These are phyloP conservation scores for Alternaria burnsii DNA, from an alignment of 2,329 filamentous ascomycete species.

Conservation along the genomic window DNA sequence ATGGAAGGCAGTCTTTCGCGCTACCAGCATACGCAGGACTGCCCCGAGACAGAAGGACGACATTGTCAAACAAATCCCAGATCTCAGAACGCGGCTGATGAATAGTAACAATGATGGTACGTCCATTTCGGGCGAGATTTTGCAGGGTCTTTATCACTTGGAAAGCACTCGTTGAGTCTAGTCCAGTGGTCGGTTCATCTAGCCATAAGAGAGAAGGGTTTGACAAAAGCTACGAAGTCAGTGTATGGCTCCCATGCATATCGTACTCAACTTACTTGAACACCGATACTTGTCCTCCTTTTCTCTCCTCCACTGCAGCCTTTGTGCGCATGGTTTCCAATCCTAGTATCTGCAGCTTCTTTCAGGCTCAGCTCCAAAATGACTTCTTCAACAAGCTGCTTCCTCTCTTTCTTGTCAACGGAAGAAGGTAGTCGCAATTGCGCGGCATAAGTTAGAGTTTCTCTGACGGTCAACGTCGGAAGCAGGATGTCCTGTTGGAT, in stretches of 20 bases:
- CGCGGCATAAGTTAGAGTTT: constrained; percentile 77
- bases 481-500: constrained; percentile 80
- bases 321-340: constrained; percentile 74
- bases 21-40: constrained; percentile 73
- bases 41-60: constrained; percentile 73
- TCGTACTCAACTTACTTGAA: constrained; percentile 52
- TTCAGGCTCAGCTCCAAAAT: constrained; percentile 79
- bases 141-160: constrained; percentile 77
- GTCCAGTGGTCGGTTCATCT: constrained; percentile 80
- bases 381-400: constrained; percentile 75
- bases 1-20: constrained; percentile 65
- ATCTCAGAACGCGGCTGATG: constrained; percentile 83
- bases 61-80: constrained; percentile 77
- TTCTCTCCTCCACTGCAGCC: constrained; percentile 84
- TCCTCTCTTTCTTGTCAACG: constrained; percentile 66
- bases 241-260: neutral
- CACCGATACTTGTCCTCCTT: constrained; percentile 77
- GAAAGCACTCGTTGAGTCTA: constrained; percentile 80
- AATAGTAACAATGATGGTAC: constrained; percentile 77
- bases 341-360: constrained; percentile 77
- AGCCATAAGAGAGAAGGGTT: constrained; percentile 81
- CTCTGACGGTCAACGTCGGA: constrained; percentile 76
- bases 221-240: constrained; percentile 66
- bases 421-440: constrained; percentile 73
- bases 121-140: constrained; percentile 70